A percentile compares a stretch with the other conserved stretches of the same genome.
Conservation (phyloP, 768 basidiomycete species). For the Cystobasidiopsis lactophilus region DNA sequence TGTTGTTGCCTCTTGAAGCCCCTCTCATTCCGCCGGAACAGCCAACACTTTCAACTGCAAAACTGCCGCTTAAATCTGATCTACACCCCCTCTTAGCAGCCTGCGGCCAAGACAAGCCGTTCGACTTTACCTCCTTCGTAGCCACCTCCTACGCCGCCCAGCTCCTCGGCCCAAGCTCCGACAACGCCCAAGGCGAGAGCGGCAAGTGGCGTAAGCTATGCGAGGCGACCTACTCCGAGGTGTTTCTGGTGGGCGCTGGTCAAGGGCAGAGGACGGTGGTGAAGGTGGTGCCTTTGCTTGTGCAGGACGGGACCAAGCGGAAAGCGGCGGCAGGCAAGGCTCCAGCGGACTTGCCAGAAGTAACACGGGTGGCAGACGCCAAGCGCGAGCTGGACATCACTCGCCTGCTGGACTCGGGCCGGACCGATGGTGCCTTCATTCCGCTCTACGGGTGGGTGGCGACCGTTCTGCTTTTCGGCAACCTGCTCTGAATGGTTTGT, state of each 20-base stretch:
- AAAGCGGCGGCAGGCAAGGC: slow-evolving; percentile 5
- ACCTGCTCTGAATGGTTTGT: background rate
- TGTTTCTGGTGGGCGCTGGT: slow-evolving; percentile 43
- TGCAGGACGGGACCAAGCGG: slow-evolving; percentile 30
- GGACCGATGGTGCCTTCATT: slow-evolving; percentile 38
- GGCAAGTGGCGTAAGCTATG: slow-evolving; percentile 48
- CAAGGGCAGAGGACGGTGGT: slow-evolving; percentile 50
- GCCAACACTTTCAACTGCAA: no score
- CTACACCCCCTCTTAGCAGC: background rate
- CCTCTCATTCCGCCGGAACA: no score
- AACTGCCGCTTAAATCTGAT: background rate
- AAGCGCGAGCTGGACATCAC: slow-evolving; percentile 20
- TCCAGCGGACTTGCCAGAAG: slow-evolving; percentile 12
- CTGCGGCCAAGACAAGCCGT: background rate
- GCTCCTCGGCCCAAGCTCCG: background rate
- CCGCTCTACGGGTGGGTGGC: slow-evolving; percentile 41
- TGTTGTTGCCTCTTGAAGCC: no score
- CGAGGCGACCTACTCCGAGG: slow-evolving; percentile 91
- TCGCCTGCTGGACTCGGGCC: slow-evolving; percentile 40
- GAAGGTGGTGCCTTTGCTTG: slow-evolving; percentile 53
- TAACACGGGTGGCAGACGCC: background rate
- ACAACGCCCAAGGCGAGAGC: no score
- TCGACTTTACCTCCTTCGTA: slow-evolving; percentile 16
- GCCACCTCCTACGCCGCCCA: background rate
- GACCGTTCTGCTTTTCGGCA: no score